phyloP scores from a whole-genome alignment of 371 early-diverging fungal species.

The Apophysomyces trapeziformis region DNA sequence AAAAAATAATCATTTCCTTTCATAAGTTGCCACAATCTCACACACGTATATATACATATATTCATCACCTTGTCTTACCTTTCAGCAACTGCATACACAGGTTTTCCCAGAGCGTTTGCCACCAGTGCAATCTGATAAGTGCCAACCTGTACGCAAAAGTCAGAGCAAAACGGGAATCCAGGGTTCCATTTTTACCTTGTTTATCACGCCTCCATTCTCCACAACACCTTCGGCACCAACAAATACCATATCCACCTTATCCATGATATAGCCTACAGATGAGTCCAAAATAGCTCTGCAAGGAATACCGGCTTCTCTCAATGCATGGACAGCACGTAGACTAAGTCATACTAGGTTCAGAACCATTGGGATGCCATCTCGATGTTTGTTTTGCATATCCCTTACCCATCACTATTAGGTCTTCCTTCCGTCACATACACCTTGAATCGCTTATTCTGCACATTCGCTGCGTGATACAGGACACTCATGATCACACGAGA shows the following conservation, averaged over 20 bases:
- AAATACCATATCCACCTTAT: slow-evolving; percentile 91
- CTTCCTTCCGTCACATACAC: slow-evolving; percentile 88
- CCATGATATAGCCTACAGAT: slow-evolving; percentile 94
- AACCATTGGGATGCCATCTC: neutral
- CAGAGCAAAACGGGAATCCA: no score
- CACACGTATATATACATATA: slow-evolving; percentile 6
- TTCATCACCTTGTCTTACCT: slow-evolving; percentile 53
- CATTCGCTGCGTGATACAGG: slow-evolving; percentile 76
- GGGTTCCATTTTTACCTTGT: slow-evolving; percentile 62
- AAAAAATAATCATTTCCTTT: slow-evolving; percentile 1
- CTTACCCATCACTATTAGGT: slow-evolving; percentile 80
- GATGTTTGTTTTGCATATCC: neutral
- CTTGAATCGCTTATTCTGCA: slow-evolving; percentile 81
- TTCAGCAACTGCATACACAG: slow-evolving; percentile 96
- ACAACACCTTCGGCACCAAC: slow-evolving; percentile 98
- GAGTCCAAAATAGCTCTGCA: slow-evolving; percentile 90
- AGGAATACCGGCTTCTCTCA: slow-evolving; percentile 81
- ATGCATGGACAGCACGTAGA: slow-evolving; percentile 73
- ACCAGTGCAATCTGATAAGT: slow-evolving; percentile 94
- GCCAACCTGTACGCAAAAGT: slow-evolving; percentile 59
- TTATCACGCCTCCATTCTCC: slow-evolving; percentile 97
- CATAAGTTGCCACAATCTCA: neutral
- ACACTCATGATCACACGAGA: slow-evolving; percentile 92
- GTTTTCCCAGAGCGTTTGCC: slow-evolving; percentile 91
- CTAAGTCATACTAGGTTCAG: slow-evolving; percentile 35